Percentiles rank a stretch among this genome's conserved stretches.
Evolutionary conservation across 768 basidiomycete species (phyloP).

Genomic region (Phylloporus sp.): DNA sequence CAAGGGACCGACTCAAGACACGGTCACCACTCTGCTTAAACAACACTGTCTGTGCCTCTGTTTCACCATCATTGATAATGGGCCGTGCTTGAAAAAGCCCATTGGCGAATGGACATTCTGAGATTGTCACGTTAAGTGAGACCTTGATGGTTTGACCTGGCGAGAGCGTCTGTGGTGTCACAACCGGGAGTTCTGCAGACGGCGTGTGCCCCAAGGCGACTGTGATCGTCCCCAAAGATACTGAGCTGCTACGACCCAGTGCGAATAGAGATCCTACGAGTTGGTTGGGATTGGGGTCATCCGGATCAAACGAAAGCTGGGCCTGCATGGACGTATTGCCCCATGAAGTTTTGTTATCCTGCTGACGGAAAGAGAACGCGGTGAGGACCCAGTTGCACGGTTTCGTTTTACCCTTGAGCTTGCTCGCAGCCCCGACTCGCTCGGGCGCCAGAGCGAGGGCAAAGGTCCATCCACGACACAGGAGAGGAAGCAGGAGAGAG

Average conservation of each 20-base stretch:
- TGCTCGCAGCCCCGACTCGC: background rate
- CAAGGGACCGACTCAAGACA: constrained; percentile 12
- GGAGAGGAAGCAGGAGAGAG: constrained; percentile 11
- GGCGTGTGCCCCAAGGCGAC: constrained; percentile 3
- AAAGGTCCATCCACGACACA: constrained; percentile 14
- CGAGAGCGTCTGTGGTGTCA: background rate
- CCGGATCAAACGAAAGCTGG: constrained; percentile 1
- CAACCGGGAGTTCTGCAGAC: background rate
- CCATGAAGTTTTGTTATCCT: constrained; percentile 4
- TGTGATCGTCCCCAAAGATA: background rate
- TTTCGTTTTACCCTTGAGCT: background rate
- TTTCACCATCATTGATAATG: background rate
- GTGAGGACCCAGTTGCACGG: background rate
- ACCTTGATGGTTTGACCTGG: background rate
- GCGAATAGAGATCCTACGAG: background rate
- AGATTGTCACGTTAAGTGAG: constrained; percentile 13
- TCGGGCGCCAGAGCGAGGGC: constrained; percentile 8
- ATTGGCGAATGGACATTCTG: constrained; percentile 9
- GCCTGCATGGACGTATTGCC: constrained; percentile 10
- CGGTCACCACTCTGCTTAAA: constrained; percentile 4
- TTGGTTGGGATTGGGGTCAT: background rate
- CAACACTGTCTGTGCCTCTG: background rate
- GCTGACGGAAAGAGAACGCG: constrained; percentile 9
- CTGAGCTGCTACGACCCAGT: background rate
- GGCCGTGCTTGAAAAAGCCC: constrained; percentile 12